phyloP scores from a whole-genome alignment of 78 protist species.

The Dictyostelium firmibasis region DNA sequence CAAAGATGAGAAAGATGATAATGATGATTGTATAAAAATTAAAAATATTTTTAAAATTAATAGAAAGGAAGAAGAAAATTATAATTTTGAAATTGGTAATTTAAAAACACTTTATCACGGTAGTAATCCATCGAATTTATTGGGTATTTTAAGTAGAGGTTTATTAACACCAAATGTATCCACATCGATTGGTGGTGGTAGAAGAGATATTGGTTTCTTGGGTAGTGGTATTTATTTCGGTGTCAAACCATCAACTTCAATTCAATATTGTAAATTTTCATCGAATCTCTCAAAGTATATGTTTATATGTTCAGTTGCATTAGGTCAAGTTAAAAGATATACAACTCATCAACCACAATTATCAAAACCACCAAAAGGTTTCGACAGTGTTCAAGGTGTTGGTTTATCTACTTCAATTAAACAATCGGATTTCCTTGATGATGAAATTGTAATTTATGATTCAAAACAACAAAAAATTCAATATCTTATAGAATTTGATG shows the following conservation, averaged over 20 bases:
- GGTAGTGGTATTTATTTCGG: conserved; percentile 82
- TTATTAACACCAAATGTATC: conserved; percentile 61
- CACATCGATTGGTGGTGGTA: conserved; percentile 1
- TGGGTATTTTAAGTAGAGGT: conserved; percentile 78
- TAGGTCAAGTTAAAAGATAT: conserved; percentile 51
- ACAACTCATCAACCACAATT: conserved; percentile 59
- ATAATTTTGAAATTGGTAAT: neutral
- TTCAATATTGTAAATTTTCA: conserved; percentile 35
- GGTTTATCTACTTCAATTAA: neutral
- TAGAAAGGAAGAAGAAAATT: conserved; percentile 46
- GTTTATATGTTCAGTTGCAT: conserved; percentile 63
- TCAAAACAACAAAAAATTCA: conserved; percentile 57
- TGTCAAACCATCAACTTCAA: conserved; percentile 13
- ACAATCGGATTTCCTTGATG: conserved; percentile 29
- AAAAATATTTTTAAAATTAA: neutral
- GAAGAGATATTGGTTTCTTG: conserved; percentile 68
- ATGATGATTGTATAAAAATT: neutral
- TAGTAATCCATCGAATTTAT: conserved; percentile 41
- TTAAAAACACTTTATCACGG: conserved; percentile 67
- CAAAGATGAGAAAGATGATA: neutral
- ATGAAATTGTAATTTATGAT: conserved; percentile 57
- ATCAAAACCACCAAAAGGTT: conserved; percentile 56
- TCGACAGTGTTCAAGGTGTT: conserved; percentile 68
- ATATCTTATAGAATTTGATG: conserved; percentile 42
- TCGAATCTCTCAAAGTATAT: neutral